A percentile compares a stretch with the other conserved stretches of the same genome.
phyloP scores from a whole-genome alignment of 2,329 filamentous ascomycete genomes.

The Diplodia corticola region DNA sequence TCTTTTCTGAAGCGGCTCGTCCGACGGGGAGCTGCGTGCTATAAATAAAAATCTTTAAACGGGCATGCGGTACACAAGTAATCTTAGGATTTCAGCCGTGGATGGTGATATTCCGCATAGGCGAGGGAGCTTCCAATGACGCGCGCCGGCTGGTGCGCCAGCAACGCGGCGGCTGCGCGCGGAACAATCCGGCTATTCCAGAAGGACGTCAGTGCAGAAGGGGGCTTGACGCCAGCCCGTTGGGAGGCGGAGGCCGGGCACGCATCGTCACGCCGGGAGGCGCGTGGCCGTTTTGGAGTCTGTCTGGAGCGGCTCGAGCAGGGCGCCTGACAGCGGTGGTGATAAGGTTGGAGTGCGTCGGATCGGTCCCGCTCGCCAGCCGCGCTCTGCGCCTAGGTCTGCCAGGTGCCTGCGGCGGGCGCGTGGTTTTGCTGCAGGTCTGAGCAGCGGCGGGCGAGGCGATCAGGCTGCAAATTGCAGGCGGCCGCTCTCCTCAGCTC shows the following conservation, averaged over 20 bases:
- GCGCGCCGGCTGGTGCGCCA: not conserved
- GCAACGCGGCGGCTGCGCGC: constrained; percentile 15
- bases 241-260: not conserved
- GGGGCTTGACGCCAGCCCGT: constrained; percentile 16
- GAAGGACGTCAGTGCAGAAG: constrained; percentile 1
- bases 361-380: not conserved
- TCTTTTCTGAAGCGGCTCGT: not conserved
- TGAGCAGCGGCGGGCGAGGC: not conserved
- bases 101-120: not conserved
- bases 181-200: constrained; percentile 13
- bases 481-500: constrained; percentile 7
- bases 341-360: constrained; percentile 11
- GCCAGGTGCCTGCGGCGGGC: no score
- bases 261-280: not conserved
- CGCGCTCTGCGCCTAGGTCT: not conserved
- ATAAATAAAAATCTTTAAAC: constrained; percentile 2
- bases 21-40: not conserved
- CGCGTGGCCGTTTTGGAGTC: not conserved
- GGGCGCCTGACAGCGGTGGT: constrained; percentile 3
- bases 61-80: not conserved
- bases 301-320: constrained; percentile 3
- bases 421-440: not conserved
- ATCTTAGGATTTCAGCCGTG: constrained; percentile 15
- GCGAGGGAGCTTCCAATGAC: constrained; percentile 1
- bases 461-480: not conserved